Conservation (phyloP, 2,329 filamentous ascomycete species). For the Anthostomella pinea region DNA sequence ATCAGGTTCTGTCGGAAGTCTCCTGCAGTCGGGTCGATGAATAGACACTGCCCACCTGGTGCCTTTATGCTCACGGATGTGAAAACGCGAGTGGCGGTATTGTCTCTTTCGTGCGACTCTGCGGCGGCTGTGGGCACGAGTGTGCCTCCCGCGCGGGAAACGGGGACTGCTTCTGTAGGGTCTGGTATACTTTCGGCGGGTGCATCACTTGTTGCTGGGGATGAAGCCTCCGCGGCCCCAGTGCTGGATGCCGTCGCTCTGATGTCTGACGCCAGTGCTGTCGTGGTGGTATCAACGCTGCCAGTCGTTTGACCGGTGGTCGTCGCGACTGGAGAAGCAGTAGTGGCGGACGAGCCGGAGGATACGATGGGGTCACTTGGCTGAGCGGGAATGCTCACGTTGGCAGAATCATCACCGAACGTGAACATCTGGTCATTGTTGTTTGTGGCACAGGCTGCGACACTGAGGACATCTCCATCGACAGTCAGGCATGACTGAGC, state of each 20-base stretch:
- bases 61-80: conserved; percentile 44
- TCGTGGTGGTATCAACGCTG: background rate
- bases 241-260: background rate
- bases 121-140: conserved; percentile 49
- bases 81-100: conserved; percentile 45
- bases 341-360: background rate
- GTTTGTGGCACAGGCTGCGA: conserved; percentile 40
- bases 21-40: conserved; percentile 48
- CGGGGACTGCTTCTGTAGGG: conserved; percentile 43
- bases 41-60: conserved; percentile 49
- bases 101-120: conserved; percentile 46
- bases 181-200: conserved; percentile 27
- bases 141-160: conserved; percentile 48
- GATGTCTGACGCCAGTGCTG: background rate
- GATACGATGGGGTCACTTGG: conserved; percentile 2
- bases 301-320: conserved; percentile 1
- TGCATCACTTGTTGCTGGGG: conserved; percentile 1
- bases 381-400: conserved; percentile 5
- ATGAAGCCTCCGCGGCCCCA: conserved; percentile 5
- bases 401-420: conserved; percentile 17
- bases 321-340: conserved; percentile 2
- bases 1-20: conserved; percentile 55
- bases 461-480: conserved; percentile 41
- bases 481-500: conserved; percentile 45
- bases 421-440: conserved; percentile 44